phyloP scores from a whole-genome alignment of 371 early-diverging fungal genomes.

The Apophysomyces ossiformis region DNA sequence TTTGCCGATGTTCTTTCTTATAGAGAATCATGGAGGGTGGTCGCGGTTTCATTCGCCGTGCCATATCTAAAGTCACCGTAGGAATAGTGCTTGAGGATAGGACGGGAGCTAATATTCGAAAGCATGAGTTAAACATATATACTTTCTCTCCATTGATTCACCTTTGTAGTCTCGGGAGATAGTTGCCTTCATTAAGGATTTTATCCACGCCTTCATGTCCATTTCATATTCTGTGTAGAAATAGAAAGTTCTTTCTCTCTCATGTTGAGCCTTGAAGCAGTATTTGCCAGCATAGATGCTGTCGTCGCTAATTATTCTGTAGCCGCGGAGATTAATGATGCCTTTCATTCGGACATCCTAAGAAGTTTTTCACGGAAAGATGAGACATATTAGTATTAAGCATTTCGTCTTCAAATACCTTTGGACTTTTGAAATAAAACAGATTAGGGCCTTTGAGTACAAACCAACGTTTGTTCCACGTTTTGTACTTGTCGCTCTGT shows the following conservation, averaged over 20 bases:
- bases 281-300: conserved; percentile 64
- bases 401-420: conserved; percentile 30
- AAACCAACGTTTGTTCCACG: conserved; percentile 73
- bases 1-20: conserved; percentile 16
- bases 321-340: conserved; percentile 53
- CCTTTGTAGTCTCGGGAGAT: conserved; percentile 63
- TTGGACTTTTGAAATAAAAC: conserved; percentile 66
- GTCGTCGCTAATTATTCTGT: conserved; percentile 55
- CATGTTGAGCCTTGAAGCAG: conserved; percentile 62
- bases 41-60: conserved; percentile 65
- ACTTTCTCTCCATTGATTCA: conserved; percentile 16
- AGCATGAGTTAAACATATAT: background rate
- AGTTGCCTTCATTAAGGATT: conserved; percentile 75
- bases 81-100: conserved; percentile 71
- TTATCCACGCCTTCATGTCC: conserved; percentile 66
- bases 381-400: background rate
- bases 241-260: conserved; percentile 61
- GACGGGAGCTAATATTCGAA: conserved; percentile 55
- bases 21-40: conserved; percentile 61
- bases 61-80: conserved; percentile 67
- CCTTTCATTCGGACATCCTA: conserved; percentile 56
- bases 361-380: background rate
- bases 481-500: conserved; percentile 64
- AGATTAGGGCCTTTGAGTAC: conserved; percentile 63
- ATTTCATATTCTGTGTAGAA: conserved; percentile 67